Percentiles rank a stretch among this genome's conserved stretches.
Conservation (phyloP, 2,329 filamentous ascomycete species). For the Lachnellula subtilissima region DNA sequence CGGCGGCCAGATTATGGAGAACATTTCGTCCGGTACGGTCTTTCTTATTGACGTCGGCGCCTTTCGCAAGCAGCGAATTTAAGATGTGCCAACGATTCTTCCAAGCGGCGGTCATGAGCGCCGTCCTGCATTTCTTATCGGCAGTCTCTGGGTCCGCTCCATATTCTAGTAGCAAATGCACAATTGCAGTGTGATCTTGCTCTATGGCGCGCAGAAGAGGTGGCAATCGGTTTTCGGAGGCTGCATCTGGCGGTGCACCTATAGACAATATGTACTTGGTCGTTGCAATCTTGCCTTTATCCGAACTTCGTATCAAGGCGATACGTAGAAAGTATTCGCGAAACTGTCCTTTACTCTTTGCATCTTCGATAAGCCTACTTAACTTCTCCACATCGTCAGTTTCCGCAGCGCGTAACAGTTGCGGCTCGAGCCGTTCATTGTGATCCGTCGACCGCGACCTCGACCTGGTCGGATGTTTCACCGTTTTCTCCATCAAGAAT, state of each 20-base stretch:
- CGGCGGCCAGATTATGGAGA: conserved; percentile 25
- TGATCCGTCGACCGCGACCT: conserved; percentile 21
- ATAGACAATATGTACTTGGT: conserved; percentile 21
- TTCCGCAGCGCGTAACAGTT: conserved; percentile 22
- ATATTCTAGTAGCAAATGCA: conserved; percentile 21
- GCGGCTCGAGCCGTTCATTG: conserved; percentile 23
- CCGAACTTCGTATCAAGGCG: conserved; percentile 23
- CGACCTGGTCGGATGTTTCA: conserved; percentile 7
- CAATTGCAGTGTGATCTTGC: conserved; percentile 21
- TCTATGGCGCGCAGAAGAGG: conserved; percentile 23
- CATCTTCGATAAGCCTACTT: conserved; percentile 16
- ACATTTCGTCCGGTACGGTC: conserved; percentile 21
- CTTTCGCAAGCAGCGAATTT: conserved; percentile 19
- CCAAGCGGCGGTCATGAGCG: conserved; percentile 27
- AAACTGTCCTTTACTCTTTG: conserved; percentile 17
- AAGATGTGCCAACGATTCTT: conserved; percentile 24
- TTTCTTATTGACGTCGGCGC: conserved; percentile 23
- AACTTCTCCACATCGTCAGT: conserved; percentile 21
- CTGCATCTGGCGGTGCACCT: conserved; percentile 21
- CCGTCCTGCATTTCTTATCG: conserved; percentile 25
- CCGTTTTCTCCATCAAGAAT: conserved; percentile 1
- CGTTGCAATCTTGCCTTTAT: conserved; percentile 20
- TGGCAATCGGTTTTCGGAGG: conserved; percentile 17
- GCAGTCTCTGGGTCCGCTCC: conserved; percentile 21
- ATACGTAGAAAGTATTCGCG: conserved; percentile 23